Evolutionary conservation across 495 filamentous ascomycete genomes (phyloP), one percentile per base, ranked within the genome.

Genomic region (Astrocystis sublimbata): DNA sequence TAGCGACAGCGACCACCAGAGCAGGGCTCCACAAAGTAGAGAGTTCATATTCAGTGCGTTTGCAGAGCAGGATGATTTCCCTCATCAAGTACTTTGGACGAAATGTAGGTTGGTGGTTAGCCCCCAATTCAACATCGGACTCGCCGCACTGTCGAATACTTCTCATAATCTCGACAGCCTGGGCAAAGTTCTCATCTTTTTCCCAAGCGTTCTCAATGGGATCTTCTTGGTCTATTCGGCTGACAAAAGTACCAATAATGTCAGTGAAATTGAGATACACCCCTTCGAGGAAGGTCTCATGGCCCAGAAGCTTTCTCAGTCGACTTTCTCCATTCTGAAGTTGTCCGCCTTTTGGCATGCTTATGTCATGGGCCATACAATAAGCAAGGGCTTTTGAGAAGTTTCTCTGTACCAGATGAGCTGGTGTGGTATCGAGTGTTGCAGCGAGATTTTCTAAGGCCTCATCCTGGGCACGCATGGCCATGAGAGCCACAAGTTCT

Each of bases 341-440:
- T n/a, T 81, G 76, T 57, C 85, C 79, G 45, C 78, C 70, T 42
- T 81, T 83, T 17, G 85, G 80, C 24, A 84, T 75, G 67, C 83
- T 83, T 62, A 92, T 87, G 70, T 96, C 92, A 67, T 88, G 83
- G 4, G 90, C 88, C 54, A 96, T 85, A 59, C 88, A 86, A 74
- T 98, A 98, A 23, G 92, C 92, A 43, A 91, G 82, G 12, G 89
- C 84, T 73, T 90, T 93, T 43, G 87, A 82, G 67, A 98, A 97
- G 23, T 85, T 88, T n/a, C 72, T 74, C 33, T 79, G 73, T 33
- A 96, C 65, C 21, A 96, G 75, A 13, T 89, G 78, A 23, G 75
- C 69, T 17, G 82, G 78, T 4, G 82, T 74, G 31, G 80, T 68
- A 2, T 81, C 80, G 38, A 96, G 75, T 21, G 78, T 74, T 13